Conservation (phyloP, 2,329 filamentous ascomycete genomes). For the Zasmidium cellare region DNA sequence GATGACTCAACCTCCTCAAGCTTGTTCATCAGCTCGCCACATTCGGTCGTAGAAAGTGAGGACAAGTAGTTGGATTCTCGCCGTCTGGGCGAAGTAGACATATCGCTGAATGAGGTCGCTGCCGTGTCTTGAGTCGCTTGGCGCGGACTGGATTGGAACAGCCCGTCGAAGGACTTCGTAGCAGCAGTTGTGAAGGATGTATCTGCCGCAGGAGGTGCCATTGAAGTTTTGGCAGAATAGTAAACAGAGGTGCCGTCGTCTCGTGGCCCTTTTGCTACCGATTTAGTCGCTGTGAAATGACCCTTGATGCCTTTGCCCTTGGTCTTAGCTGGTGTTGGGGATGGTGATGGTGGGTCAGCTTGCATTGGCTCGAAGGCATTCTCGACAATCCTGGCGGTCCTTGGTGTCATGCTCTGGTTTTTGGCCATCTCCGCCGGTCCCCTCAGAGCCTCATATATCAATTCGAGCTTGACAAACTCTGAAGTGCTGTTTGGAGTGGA, state of each 20-base stretch:
- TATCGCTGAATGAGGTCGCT: conserved; percentile 16
- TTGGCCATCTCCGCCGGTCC: neutral
- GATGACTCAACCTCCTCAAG: conserved; percentile 5
- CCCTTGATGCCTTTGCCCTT: neutral
- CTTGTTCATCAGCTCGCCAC: neutral
- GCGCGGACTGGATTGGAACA: conserved; percentile 9
- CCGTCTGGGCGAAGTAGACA: neutral
- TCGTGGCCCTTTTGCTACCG: neutral
- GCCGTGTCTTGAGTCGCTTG: conserved; percentile 14
- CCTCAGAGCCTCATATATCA: neutral
- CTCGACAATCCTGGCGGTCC: neutral
- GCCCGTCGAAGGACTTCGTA: conserved; percentile 13
- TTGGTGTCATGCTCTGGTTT: neutral
- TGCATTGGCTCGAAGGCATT: neutral
- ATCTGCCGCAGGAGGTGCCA: neutral
- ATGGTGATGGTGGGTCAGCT: neutral
- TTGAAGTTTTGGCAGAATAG: neutral
- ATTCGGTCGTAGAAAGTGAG: conserved; percentile 6
- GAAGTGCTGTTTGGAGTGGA: neutral
- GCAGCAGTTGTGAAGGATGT: conserved; percentile 4
- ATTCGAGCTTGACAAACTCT: neutral
- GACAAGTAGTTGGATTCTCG: conserved; percentile 9
- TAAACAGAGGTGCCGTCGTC: neutral
- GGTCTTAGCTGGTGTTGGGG: neutral
- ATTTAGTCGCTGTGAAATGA: conserved; percentile 9